Conservation (phyloP, 2,329 filamentous ascomycete genomes). For the Diaporthe amygdali region DNA sequence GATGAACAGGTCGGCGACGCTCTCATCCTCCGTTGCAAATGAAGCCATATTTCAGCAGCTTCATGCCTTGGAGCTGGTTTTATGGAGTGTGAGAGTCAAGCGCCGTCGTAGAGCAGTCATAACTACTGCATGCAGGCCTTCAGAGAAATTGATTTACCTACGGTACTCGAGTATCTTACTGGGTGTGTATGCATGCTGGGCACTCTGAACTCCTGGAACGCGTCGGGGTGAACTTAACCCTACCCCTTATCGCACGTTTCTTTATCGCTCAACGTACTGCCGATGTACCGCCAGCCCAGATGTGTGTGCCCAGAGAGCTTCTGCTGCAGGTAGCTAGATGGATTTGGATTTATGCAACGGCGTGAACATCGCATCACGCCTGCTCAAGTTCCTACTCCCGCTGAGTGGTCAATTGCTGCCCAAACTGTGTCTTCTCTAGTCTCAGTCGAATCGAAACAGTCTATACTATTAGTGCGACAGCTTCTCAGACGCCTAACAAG, state of each 20-base stretch:
- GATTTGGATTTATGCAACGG: neutral
- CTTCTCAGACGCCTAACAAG: neutral
- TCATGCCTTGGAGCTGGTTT: neutral
- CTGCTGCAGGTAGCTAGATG: no score
- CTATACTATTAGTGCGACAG: neutral
- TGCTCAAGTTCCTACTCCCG: neutral
- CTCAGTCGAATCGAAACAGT: neutral
- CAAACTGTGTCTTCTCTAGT: neutral
- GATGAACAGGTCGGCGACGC: constrained; percentile 63
- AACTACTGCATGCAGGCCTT: neutral
- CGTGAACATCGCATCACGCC: neutral
- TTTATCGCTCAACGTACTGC: neutral
- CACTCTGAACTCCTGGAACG: neutral
- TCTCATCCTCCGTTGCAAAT: constrained; percentile 45
- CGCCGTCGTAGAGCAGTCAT: neutral
- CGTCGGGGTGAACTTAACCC: neutral
- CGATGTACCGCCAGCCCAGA: neutral
- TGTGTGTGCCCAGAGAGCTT: neutral
- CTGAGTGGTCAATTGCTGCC: neutral
- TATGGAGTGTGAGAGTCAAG: neutral
- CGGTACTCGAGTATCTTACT: neutral
- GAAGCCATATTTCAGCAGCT: constrained; percentile 5
- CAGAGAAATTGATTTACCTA: neutral
- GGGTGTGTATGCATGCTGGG: neutral
- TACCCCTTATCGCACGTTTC: neutral